phyloP scores from a whole-genome alignment of 2,329 filamentous ascomycete species.

The Alternaria novae-zelandiae region DNA sequence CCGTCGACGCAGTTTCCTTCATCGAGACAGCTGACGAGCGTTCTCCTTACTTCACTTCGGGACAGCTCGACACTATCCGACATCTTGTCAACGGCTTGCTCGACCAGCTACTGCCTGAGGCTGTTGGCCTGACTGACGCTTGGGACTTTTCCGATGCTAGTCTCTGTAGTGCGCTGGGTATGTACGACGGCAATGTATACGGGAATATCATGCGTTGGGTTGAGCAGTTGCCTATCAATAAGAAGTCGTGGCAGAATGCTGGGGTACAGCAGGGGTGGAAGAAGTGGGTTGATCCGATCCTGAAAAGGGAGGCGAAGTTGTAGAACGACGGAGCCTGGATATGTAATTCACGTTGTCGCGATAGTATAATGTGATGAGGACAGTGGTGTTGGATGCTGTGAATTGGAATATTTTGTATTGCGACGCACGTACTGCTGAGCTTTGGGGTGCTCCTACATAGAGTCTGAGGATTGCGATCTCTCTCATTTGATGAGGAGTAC shows the following conservation, averaged over 20 bases:
- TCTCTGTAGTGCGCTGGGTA: conserved; percentile 57
- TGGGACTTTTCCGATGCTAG: conserved; percentile 60
- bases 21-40: conserved; percentile 18
- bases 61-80: conserved; percentile 49
- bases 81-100: conserved; percentile 44
- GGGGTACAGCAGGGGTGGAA: conserved; percentile 3
- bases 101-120: conserved; percentile 54
- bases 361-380: background rate
- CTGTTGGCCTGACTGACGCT: conserved; percentile 56
- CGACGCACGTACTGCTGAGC: too few species aligned
- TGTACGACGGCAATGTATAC: conserved; percentile 58
- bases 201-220: conserved; percentile 52
- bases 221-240: conserved; percentile 35
- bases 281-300: conserved; percentile 6
- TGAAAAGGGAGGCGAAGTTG: conserved; percentile 3
- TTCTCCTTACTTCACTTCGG: background rate
- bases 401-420: background rate
- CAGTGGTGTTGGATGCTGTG: background rate
- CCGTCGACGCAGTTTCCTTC: conserved; percentile 34
- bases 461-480: too few species aligned
- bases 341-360: background rate
- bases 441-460: too few species aligned
- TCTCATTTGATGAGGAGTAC: too few species aligned
- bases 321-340: background rate
- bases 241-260: background rate